Evolutionary conservation across 495 filamentous ascomycete genomes (phyloP).

Genomic region (Diplogelasinospora grovesii): DNA sequence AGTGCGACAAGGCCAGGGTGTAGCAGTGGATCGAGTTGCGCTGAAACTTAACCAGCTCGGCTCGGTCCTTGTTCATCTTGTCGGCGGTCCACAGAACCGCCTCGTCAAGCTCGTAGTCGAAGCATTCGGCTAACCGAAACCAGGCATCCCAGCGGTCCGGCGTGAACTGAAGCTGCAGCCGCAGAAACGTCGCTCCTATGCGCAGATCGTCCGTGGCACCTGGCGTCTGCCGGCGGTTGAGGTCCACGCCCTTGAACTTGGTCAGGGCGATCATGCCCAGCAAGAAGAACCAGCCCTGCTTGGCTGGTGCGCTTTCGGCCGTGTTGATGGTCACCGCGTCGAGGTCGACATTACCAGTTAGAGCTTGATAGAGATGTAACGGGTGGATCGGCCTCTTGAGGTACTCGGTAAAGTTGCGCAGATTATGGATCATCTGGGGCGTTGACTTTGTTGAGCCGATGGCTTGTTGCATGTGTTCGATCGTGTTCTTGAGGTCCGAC

Average conservation of each 20-base stretch:
- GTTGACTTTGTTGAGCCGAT: slow-evolving; percentile 55
- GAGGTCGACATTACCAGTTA: slow-evolving; percentile 65
- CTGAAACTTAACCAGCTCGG: slow-evolving; percentile 68
- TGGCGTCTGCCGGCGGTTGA: slow-evolving; percentile 68
- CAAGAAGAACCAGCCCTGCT: slow-evolving; percentile 88
- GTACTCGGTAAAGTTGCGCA: slow-evolving; percentile 66
- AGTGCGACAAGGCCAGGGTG: slow-evolving; percentile 73
- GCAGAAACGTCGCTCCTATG: slow-evolving; percentile 72
- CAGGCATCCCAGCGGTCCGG: slow-evolving; percentile 90
- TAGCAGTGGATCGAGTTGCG: slow-evolving; percentile 88
- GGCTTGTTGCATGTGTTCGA: slow-evolving; percentile 79
- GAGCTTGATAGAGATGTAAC: slow-evolving; percentile 65
- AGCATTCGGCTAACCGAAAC: slow-evolving; percentile 89
- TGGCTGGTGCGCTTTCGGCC: slow-evolving; percentile 53
- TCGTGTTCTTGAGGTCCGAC: slow-evolving; percentile 75
- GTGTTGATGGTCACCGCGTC: slow-evolving; percentile 47
- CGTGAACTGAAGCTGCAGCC: slow-evolving; percentile 78
- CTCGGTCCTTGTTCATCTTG: slow-evolving; percentile 80
- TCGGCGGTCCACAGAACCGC: slow-evolving; percentile 91
- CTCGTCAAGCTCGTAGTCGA: slow-evolving; percentile 88
- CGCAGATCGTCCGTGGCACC: slow-evolving; percentile 81
- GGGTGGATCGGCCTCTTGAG: slow-evolving; percentile 77
- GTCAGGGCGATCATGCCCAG: slow-evolving; percentile 81
- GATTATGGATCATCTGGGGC: slow-evolving; percentile 65
- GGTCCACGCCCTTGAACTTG: slow-evolving; percentile 66